Base-by-base conservation (phyloP, 352 stramenopile genomes). In the Peronospora destructor region DNA sequence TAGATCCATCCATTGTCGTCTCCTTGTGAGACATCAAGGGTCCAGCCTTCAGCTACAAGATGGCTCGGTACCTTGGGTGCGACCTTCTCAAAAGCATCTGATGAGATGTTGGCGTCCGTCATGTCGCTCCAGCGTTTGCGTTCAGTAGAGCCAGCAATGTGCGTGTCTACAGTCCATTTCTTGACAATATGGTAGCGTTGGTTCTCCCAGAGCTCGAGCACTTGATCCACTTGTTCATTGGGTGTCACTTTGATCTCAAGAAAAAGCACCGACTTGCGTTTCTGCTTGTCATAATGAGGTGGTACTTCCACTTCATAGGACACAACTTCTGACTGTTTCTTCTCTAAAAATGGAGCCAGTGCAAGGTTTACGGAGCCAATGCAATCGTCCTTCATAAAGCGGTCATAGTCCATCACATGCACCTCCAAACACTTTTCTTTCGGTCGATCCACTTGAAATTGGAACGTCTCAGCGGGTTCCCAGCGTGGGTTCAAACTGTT, bases 1-100 rank as follows among this genome's bases (percentile, higher is more conserved):
- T 93, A 93, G 62, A 89, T 80, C 83, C 83, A 93, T 13, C 83
- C 83, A 46, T 87, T 78, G 56, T 82, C 78, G 45, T 91, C 83
- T 51, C 83, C 83, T 50, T 87, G 76, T 4, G 74, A 75, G 1
- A 87, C 68, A 34, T 91, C 78, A 14, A 87, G 64, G 11, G 74
- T 83, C 83, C 83, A 93, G 7, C 76, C 83, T 26, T 87, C 77
- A 4, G 66, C 77, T 9, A 56, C 65, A 6, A 90, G 49, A 33
- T 75, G 61, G 13, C 52, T 57, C 1, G 83, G 83, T 16, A 84
- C 67, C 29, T 70, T 76, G 6, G 83, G 83, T 3, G 73, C 79
- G 14, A 85, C 66, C 25, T 87, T 70, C 32, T 86, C 76, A 33
- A 85, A 87, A 26, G 65, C 70, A 34, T 87, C 57, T 12, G 77